phyloP scores from a whole-genome alignment of 495 filamentous ascomycete genomes.

The Neurospora intermedia region DNA sequence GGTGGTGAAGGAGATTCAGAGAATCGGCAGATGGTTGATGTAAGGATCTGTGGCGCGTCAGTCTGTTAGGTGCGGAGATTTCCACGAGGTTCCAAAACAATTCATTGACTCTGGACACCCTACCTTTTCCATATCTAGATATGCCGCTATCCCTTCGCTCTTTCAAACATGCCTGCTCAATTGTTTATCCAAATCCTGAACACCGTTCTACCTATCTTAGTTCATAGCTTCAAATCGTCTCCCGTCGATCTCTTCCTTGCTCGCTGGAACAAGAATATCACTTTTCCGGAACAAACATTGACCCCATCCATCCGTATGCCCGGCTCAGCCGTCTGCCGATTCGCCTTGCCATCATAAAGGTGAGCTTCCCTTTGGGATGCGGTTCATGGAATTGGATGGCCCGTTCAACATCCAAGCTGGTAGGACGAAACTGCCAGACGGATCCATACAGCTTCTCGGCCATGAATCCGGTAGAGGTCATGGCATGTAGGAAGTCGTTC shows the following conservation, averaged over 20 bases:
- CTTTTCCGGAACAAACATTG: conserved; percentile 8
- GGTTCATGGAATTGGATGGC: conserved; percentile 45
- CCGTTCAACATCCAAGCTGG: conserved; percentile 21
- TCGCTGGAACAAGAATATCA: neutral
- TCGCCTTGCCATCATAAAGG: conserved; percentile 7
- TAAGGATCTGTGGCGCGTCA: neutral
- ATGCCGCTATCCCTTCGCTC: too few species aligned
- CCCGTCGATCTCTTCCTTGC: neutral
- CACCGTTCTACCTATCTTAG: neutral
- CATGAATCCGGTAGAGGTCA: conserved; percentile 35
- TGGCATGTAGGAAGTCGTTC: conserved; percentile 43
- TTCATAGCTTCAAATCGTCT: neutral
- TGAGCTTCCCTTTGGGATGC: conserved; percentile 13
- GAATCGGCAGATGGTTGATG: conserved; percentile 4
- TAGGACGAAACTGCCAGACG: conserved; percentile 40
- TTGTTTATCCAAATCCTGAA: too few species aligned
- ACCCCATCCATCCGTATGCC: conserved; percentile 11
- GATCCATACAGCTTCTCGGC: conserved; percentile 43
- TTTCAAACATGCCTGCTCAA: too few species aligned
- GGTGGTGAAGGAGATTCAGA: conserved; percentile 5
- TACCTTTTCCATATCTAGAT: too few species aligned
- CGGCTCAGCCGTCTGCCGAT: conserved; percentile 9
- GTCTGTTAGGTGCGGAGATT: too few species aligned
- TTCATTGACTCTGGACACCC: too few species aligned
- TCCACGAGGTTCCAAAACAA: too few species aligned